Evolutionary conservation across 2,329 filamentous ascomycete genomes (phyloP), one percentile per base, ranked within the genome.

Genomic region (Arthrobotrys musiformis): DNA sequence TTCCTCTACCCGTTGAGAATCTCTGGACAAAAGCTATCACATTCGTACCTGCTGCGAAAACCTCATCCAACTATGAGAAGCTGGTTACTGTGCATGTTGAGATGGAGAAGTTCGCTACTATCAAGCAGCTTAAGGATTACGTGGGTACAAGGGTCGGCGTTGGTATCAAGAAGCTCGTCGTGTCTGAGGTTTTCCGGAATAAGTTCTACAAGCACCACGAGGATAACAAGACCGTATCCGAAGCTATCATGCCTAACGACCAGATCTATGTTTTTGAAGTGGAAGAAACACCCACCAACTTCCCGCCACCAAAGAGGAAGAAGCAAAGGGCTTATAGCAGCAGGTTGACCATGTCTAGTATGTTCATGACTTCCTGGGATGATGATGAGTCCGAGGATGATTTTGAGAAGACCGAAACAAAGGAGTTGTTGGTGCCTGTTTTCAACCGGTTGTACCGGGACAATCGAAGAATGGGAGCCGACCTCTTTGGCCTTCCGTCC

Each of bases 181-280:
- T 90, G 13, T 90, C 89, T 0, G 95, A 99, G 81, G 89, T 96
- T 61, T 97, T 93, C 82, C 91, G 89, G 80, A 86, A 89, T 80
- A 93, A 91, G 80, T 94, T 97, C 83, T 98, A 94, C 86, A 94
- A 93, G 82, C 87, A 93, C 60, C 93, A 95, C 79, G 88, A 93
- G 24, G 92, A 97, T 81, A 85, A 85, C 6, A 86, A 87, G 30
- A 85, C 86, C 6, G 89, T 94, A 8, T 89, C 90, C 0, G 93
- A 97, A 69, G 89, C 90, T 56, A 94, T 97, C 66, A 83, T 85
- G 24, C 79, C 82, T 0, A 85, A 84, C 22, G 91, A 92, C 72
- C 88, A 91, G 68, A 86, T 92, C 54, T 89, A 88, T 9, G 88
- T 93, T 28, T 91, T 91, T 81, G 94, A 99, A 83, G 84, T 98